Evolutionary conservation across 106 monocot genomes (phyloP), one percentile per base, ranked within the genome.

Genomic region (Vanilla planifolia): DNA sequence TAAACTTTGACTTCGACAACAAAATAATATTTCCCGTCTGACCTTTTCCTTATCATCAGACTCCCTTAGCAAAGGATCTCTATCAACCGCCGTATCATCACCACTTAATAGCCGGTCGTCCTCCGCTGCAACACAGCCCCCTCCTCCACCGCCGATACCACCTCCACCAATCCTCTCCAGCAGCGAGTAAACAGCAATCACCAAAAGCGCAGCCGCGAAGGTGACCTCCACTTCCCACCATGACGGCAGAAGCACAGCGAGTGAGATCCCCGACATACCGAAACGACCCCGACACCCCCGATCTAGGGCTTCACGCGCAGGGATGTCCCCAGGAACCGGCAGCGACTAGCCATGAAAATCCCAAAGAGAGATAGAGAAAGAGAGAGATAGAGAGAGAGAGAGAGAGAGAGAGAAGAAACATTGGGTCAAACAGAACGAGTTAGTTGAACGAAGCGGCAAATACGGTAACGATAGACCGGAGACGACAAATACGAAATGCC

Each of bases 161-260:
- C 35, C 48, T 6, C 43, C 42, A 6, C 17, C 61, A 9, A 67
- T 11, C 42, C 37, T 44, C 55, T 64, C 67, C n/a, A 81, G 43
- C 24, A 79, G 55, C 22, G 67, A 70, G 62, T 69, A 85, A 19
- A 76, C 41, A 19, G 53, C 52, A 68, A 85, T 71, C 47, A 79
- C 71, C 62, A 90, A 60, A 17, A 85, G 22, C 21, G 84, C 81
- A 24, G 70, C 81, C 24, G 76, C 73, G 44, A 72, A 53, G 29
- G 84, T 59, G 59, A 85, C 74, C 73, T 90, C 76, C 64, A 90
- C 71, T 68, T 90, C 89, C 89, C 85, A 82, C 74, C 58, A 67
- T 21, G 89, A 73, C 43, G 89, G 89, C 24, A 90, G 29, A 55
- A 90, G 70, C 48, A 73, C 37, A 13, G 59, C 63, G 3, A 74